Conservation (phyloP, 306 rosid species). For the Vachellia collinsii region DNA sequence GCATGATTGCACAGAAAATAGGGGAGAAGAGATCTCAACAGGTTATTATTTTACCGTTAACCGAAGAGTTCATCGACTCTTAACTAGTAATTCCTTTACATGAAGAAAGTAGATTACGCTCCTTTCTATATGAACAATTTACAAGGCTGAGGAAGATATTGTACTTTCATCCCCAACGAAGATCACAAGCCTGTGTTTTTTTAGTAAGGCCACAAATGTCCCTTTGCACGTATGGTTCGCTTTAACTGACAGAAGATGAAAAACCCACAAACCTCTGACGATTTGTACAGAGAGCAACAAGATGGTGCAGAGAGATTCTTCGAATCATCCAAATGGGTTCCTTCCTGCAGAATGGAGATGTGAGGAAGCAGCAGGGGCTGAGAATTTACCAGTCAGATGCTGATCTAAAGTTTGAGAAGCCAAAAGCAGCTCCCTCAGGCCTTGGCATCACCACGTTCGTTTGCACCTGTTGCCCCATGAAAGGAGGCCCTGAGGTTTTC, state of each 20-base stretch:
- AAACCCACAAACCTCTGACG: constrained; percentile 48
- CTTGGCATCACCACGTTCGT: constrained; percentile 60
- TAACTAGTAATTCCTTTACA: neutral
- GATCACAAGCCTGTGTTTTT: neutral
- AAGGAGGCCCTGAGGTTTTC: constrained; percentile 63
- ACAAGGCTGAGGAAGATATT: constrained; percentile 43
- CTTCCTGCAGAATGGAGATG: constrained; percentile 65
- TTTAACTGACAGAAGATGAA: constrained; percentile 36
- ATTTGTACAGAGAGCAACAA: constrained; percentile 56
- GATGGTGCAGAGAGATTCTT: constrained; percentile 40
- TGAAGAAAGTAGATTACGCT: neutral
- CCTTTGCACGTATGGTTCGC: neutral
- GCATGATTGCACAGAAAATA: neutral
- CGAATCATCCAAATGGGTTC: constrained; percentile 79
- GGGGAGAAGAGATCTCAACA: too few species aligned
- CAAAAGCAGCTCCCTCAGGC: constrained; percentile 66
- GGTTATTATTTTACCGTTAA: neutral
- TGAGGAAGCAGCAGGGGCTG: constrained; percentile 63
- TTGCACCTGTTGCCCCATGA: constrained; percentile 63
- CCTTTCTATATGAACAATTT: constrained; percentile 41
- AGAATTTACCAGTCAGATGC: constrained; percentile 50
- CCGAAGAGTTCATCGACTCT: neutral
- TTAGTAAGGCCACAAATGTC: neutral
- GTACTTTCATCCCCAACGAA: constrained; percentile 24
- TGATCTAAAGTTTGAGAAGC: constrained; percentile 54